These are phyloP conservation scores for Saposhnikovia divaricata DNA, from an alignment of 129 eudicot species.

Conservation along the genomic window DNA sequence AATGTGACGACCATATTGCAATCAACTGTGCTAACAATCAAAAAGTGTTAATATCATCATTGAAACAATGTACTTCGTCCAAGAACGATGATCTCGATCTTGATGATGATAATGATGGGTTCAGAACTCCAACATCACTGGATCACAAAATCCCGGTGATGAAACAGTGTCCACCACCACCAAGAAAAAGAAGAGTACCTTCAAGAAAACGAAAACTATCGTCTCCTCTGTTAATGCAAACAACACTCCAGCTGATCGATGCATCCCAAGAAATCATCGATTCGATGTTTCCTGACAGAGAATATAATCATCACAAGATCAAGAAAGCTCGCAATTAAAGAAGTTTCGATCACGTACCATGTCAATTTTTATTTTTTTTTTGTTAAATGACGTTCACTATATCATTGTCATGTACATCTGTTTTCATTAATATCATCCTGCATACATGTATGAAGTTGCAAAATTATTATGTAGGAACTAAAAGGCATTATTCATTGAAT, in stretches of 20 bases:
- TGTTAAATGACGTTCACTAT: too few species aligned
- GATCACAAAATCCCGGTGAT: constrained; percentile 28
- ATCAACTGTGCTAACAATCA: neutral
- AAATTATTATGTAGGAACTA: too few species aligned
- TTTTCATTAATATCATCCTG: neutral
- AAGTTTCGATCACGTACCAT: neutral
- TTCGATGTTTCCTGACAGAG: constrained; percentile 14
- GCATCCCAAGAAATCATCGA: constrained; percentile 17
- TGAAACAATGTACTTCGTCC: neutral
- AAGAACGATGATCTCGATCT: neutral
- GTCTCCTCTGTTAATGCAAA: constrained; percentile 1
- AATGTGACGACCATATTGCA: neutral
- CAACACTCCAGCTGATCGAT: constrained; percentile 4
- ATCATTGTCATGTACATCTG: neutral
- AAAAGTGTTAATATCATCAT: neutral
- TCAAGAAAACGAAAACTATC: constrained; percentile 18
- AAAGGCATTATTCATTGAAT: too few species aligned
- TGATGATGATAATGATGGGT: constrained; percentile 25
- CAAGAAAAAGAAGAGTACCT: constrained; percentile 11
- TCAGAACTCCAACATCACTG: constrained; percentile 30
- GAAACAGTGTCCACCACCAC: constrained; percentile 38
- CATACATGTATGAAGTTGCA: neutral
- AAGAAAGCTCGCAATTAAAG: constrained; percentile 29
- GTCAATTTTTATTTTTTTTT: too few species aligned
- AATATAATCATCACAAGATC: constrained; percentile 11